Evolutionary conservation across 179 eudicot species (phyloP).

Genomic region (Dionaea muscipula): DNA sequence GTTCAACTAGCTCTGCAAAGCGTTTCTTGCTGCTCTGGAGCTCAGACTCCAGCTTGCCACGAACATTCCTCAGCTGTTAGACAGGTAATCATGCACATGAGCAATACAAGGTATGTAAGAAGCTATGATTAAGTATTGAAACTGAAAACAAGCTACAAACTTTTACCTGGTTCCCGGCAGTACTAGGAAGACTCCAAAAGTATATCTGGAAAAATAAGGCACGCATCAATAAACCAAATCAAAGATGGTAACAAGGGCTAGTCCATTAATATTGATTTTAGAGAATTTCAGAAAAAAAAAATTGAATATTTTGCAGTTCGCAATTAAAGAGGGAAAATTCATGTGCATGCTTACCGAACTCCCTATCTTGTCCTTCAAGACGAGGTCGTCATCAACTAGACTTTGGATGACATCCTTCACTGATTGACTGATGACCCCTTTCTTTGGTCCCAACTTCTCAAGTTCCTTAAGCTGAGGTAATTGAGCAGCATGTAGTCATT

Average conservation of each 20-base stretch:
- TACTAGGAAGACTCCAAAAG: conserved; percentile 98
- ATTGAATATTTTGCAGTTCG: no score
- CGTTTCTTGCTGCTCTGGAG: conserved; percentile 62
- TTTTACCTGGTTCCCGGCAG: conserved; percentile 96
- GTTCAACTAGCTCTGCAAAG: conserved; percentile 50
- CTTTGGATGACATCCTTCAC: conserved; percentile 91
- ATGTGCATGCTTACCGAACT: conserved; percentile 59
- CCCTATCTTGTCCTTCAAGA: conserved; percentile 88
- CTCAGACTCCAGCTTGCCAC: conserved; percentile 63
- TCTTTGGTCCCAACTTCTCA: conserved; percentile 92
- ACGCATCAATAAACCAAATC: background rate
- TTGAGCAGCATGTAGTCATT: no score
- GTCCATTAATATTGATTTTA: no score
- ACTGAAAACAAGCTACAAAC: conserved; percentile 8
- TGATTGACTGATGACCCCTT: conserved; percentile 91
- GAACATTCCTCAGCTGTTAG: conserved; percentile 63
- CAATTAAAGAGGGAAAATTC: background rate
- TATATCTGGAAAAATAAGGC: conserved; percentile 39
- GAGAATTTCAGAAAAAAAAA: background rate
- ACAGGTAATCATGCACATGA: conserved; percentile 9
- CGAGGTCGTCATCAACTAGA: conserved; percentile 97
- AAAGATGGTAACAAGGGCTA: no score
- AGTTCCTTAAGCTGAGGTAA: conserved; percentile 93
- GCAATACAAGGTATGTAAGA: background rate
- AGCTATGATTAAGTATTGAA: background rate